Percentiles rank a stretch among this genome's conserved stretches.
Evolutionary conservation across 2,329 filamentous ascomycete species (phyloP).

Genomic region (Colletotrichum spinosum): DNA sequence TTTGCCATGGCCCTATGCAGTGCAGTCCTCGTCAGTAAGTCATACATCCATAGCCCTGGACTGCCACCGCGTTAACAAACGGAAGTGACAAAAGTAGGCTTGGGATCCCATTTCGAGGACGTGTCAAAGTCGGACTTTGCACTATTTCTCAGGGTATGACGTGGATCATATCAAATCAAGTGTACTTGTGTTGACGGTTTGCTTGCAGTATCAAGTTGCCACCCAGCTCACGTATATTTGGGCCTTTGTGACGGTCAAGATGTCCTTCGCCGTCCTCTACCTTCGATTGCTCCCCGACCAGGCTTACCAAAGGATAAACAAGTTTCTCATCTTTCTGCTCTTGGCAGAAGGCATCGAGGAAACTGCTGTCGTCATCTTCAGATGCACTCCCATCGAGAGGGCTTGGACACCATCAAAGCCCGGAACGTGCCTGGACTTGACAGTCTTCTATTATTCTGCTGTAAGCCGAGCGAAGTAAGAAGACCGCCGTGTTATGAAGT

Average conservation of each 20-base stretch:
- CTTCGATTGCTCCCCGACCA: conserved; percentile 36
- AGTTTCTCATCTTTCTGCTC: conserved; percentile 32
- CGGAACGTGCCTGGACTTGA: conserved; percentile 46
- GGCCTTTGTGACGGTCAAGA: conserved; percentile 38
- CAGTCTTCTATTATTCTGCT: conserved; percentile 34
- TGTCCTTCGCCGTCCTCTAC: conserved; percentile 37
- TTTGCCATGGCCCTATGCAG: conserved; percentile 37
- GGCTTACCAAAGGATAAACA: conserved; percentile 31
- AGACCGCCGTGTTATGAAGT: too few species aligned
- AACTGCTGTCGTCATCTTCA: conserved; percentile 36
- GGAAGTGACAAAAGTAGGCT: conserved; percentile 36
- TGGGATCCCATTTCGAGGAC: conserved; percentile 35
- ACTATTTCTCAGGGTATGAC: conserved; percentile 26
- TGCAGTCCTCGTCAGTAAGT: conserved; percentile 33
- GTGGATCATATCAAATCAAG: background rate
- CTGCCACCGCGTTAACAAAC: background rate
- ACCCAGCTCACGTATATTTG: conserved; percentile 38
- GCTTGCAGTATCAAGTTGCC: conserved; percentile 31
- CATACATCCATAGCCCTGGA: too few species aligned
- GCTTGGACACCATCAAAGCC: conserved; percentile 35
- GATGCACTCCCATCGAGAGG: conserved; percentile 35
- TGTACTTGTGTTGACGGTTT: background rate
- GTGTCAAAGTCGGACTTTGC: conserved; percentile 27
- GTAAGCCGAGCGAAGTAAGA: conserved; percentile 1
- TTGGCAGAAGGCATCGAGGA: conserved; percentile 36